Percentiles rank a stretch among this genome's conserved stretches.
Conservation (phyloP, 352 stramenopile species). For the Phytophthora agathidicida region DNA sequence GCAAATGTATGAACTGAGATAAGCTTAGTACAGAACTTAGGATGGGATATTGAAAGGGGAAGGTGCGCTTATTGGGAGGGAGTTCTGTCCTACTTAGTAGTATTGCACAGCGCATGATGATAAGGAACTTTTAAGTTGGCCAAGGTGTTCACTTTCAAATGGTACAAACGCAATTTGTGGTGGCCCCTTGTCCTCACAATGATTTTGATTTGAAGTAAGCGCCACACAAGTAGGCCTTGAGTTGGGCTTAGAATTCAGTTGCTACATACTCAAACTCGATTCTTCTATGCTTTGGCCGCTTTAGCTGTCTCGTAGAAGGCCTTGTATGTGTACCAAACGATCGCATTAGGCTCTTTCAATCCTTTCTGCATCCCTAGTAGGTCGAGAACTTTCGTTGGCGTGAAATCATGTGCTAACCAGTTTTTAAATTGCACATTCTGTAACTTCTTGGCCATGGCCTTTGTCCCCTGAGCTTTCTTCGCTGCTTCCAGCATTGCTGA, state of each 20-base stretch:
- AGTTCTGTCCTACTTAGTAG: too few species aligned
- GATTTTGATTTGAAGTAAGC: too few species aligned
- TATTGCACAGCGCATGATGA: too few species aligned
- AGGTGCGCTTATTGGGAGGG: too few species aligned
- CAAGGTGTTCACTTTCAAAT: too few species aligned
- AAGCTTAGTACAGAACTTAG: too few species aligned
- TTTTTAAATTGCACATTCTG: neutral
- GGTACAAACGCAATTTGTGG: too few species aligned
- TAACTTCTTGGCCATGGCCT: neutral
- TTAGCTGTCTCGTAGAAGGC: neutral
- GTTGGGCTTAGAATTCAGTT: neutral
- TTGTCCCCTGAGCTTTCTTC: neutral
- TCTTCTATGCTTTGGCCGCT: neutral
- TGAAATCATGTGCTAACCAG: neutral
- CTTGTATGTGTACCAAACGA: neutral
- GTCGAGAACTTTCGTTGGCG: neutral
- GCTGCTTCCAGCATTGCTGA: conserved; percentile 1
- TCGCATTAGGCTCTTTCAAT: neutral
- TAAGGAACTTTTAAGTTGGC: too few species aligned
- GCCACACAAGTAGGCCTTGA: too few species aligned
- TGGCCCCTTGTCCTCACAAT: too few species aligned
- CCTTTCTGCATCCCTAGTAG: neutral
- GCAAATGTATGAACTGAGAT: too few species aligned
- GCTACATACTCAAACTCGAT: neutral
- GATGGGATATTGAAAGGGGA: too few species aligned